Base-by-base conservation (phyloP, 495 filamentous ascomycete genomes). In the Rhypophila decipiens region DNA sequence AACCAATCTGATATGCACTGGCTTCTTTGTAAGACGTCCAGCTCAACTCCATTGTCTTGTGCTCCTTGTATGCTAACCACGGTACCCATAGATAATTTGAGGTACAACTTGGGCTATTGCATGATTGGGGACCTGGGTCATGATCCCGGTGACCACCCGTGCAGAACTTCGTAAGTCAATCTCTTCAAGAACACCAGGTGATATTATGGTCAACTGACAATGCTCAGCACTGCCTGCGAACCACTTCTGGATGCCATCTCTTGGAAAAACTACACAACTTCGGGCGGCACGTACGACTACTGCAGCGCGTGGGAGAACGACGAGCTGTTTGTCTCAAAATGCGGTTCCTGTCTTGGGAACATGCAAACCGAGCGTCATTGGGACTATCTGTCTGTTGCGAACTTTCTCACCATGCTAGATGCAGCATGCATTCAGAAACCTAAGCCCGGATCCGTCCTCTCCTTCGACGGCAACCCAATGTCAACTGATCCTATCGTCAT, bases 401-500 rank as follows among this genome's bases (percentile, higher is more conserved):
- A 75, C 54, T 75, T 67, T 50, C 45, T 79, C 42, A 63, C 58
- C 22, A 61, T 75, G 20, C 55, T 79, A 10, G 58, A 75, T 36
- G 72, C 72, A 5, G 72, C 67, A 18, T 79, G 75, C 50, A 50
- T 57, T 27, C 66, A 77, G 24, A 59, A 53, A 24, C 70, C 72
- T 13, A 49, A 47, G 2, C 49, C 56, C 0, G 70, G 70, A 4
- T 47, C 56, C 1, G 68, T 63, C 11, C 44, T 79, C 23, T 68
- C 69, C 9, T 42, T 79, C n/a, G 39, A 63, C 11, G 71, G 76
- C 24, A 53, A 68, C 22, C 59, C 80, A 2, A 80, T 88, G 35
- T 68, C 71, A 24, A 46, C 42, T 8, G 46, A 50, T 22, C 60
- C 65, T 1, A 59, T 76, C 23, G 68, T 69, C 21, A 64, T 66